These are phyloP conservation scores for Hanseniaspora vineae DNA, from an alignment of 805 yeast species.

Conservation along the genomic window DNA sequence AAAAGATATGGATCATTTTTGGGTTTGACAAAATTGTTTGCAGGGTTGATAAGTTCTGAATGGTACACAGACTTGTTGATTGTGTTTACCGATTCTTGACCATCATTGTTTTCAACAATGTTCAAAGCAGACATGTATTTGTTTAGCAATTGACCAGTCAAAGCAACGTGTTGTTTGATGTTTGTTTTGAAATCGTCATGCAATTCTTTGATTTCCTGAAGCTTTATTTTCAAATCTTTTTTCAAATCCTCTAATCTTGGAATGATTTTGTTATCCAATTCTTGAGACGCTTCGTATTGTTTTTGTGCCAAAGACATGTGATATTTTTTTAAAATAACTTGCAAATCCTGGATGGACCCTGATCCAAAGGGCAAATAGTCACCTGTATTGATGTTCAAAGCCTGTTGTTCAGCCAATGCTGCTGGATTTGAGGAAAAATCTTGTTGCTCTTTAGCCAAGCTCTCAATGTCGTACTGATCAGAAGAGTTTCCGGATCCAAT, in stretches of 20 bases:
- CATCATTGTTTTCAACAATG: conserved; percentile 26
- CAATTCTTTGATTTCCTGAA: conserved; percentile 65
- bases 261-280: conserved; percentile 38
- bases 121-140: conserved; percentile 35
- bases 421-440: too few relatives aligned
- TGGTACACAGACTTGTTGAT: neutral
- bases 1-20: conserved; percentile 51
- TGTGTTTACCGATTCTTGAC: too few relatives aligned
- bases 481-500: conserved; percentile 2
- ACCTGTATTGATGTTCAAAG: conserved; percentile 9
- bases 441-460: neutral
- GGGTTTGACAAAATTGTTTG: conserved; percentile 18
- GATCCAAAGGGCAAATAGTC: conserved; percentile 63
- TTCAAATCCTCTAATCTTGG: conserved; percentile 48
- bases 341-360: conserved; percentile 69
- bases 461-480: conserved; percentile 3
- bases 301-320: conserved; percentile 44
- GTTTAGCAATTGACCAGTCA: conserved; percentile 43
- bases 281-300: conserved; percentile 42
- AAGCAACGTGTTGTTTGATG: conserved; percentile 46
- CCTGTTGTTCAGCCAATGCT: neutral
- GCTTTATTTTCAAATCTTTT: conserved; percentile 61
- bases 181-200: conserved; percentile 51
- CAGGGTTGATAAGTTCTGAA: conserved; percentile 4
- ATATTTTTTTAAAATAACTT: conserved; percentile 52